These are phyloP conservation scores for Fraxinus sp. DNA, from an alignment of 305 asterid species.

Conservation along the genomic window DNA sequence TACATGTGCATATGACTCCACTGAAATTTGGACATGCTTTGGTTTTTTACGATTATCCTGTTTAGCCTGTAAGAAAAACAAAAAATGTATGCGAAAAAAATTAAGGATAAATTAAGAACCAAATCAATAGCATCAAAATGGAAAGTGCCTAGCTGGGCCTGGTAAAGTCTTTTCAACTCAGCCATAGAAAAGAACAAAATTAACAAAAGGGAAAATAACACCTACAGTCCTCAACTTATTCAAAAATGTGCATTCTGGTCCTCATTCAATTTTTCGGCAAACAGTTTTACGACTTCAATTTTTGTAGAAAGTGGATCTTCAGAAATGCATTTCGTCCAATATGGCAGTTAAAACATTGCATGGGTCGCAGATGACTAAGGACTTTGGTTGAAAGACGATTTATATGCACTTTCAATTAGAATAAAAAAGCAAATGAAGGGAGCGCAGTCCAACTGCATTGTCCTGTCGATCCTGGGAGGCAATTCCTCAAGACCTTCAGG, in stretches of 20 bases:
- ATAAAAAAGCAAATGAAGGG: neutral
- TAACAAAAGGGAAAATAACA: neutral
- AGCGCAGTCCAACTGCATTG: neutral
- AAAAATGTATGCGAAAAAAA: neutral
- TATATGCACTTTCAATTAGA: neutral
- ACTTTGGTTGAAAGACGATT: neutral
- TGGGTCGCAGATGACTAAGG: neutral
- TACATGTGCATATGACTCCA: slow-evolving; percentile 87
- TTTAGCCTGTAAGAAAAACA: slow-evolving; percentile 40
- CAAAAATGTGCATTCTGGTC: neutral
- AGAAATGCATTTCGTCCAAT: neutral
- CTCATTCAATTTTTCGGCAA: neutral
- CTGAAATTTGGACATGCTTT: slow-evolving; percentile 86
- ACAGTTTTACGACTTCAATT: neutral
- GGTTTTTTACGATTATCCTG: slow-evolving; percentile 68
- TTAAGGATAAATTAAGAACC: neutral
- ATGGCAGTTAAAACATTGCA: neutral
- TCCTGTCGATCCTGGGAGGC: neutral
- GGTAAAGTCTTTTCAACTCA: neutral
- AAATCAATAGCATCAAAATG: slow-evolving; percentile 1
- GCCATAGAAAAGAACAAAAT: neutral
- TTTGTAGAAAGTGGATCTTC: neutral
- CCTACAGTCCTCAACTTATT: neutral
- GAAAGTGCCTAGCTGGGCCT: neutral
- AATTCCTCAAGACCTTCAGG: neutral